A percentile compares a stretch with the other conserved stretches of the same genome.
These are phyloP conservation scores for Aspergillus hiratsukae DNA, from an alignment of 2,329 filamentous ascomycete species.

Conservation along the genomic window DNA sequence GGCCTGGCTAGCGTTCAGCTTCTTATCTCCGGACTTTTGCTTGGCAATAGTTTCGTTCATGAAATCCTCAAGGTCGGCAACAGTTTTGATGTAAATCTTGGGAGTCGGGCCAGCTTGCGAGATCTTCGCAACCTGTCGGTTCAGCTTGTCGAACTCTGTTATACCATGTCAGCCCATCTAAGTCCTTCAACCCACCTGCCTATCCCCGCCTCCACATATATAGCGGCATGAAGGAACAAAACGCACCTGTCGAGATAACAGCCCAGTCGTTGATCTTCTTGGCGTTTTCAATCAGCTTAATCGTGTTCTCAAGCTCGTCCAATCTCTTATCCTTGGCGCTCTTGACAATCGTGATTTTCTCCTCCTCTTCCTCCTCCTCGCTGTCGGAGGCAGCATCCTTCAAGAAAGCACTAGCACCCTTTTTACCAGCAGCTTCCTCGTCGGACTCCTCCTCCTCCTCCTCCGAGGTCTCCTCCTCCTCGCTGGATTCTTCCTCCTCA, in stretches of 20 bases:
- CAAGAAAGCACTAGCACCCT: slow-evolving; percentile 80
- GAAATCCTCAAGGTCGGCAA: slow-evolving; percentile 89
- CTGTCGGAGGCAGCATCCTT: slow-evolving; percentile 65
- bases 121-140: slow-evolving; percentile 77
- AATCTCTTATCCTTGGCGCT: slow-evolving; percentile 97
- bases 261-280: slow-evolving; percentile 98
- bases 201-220: background rate
- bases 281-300: slow-evolving; percentile 91
- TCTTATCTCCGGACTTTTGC: slow-evolving; percentile 93
- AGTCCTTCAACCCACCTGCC: slow-evolving; percentile 1
- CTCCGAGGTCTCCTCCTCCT: slow-evolving; percentile 54
- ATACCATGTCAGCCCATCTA: slow-evolving; percentile 12
- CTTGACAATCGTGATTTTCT: slow-evolving; percentile 81
- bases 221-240: slow-evolving; percentile 1
- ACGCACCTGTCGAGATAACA: slow-evolving; percentile 79
- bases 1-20: slow-evolving; percentile 96
- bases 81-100: slow-evolving; percentile 86
- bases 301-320: slow-evolving; percentile 86
- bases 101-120: slow-evolving; percentile 72
- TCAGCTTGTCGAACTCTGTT: slow-evolving; percentile 89
- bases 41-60: slow-evolving; percentile 92
- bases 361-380: slow-evolving; percentile 79
- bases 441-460: slow-evolving; percentile 52
- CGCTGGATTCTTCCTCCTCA: slow-evolving; percentile 51
- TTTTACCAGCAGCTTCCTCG: slow-evolving; percentile 54